Conservation (phyloP, 2,329 filamentous ascomycete genomes). For the Botrytis paeoniae region DNA sequence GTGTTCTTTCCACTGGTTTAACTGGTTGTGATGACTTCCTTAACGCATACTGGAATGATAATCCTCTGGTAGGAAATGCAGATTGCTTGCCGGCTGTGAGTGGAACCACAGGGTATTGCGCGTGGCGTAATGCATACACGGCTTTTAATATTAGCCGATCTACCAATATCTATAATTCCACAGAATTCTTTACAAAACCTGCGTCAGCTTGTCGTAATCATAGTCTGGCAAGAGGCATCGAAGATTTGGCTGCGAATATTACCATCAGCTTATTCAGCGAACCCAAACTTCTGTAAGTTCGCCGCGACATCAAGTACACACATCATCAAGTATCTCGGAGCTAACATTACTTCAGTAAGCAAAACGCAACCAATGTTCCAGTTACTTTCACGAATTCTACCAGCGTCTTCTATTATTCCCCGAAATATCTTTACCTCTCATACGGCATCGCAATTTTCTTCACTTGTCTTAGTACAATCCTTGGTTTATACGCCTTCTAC, state of each 20-base stretch:
- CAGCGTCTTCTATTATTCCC: not conserved
- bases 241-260: not conserved
- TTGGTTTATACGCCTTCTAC: not conserved
- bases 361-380: not conserved
- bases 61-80: not conserved
- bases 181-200: not conserved
- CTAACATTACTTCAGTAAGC: not conserved
- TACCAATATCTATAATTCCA: not conserved
- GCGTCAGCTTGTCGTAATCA: not conserved
- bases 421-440: not conserved
- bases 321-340: fast-evolving
- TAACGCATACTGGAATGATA: not conserved
- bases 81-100: not conserved
- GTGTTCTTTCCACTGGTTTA: not conserved
- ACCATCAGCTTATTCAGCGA: not conserved
- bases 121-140: not conserved
- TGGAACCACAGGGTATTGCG: not conserved
- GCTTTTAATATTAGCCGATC: not conserved
- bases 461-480: not conserved
- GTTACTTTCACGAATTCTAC: not conserved
- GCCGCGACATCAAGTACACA: not conserved
- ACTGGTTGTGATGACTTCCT: not conserved
- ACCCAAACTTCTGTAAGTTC: not conserved
- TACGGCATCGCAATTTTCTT: not conserved
- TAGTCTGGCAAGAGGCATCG: not conserved